Evolutionary conservation across 2,329 filamentous ascomycete species (phyloP), one percentile per base, ranked within the genome.

Genomic region (Apiospora aurea): DNA sequence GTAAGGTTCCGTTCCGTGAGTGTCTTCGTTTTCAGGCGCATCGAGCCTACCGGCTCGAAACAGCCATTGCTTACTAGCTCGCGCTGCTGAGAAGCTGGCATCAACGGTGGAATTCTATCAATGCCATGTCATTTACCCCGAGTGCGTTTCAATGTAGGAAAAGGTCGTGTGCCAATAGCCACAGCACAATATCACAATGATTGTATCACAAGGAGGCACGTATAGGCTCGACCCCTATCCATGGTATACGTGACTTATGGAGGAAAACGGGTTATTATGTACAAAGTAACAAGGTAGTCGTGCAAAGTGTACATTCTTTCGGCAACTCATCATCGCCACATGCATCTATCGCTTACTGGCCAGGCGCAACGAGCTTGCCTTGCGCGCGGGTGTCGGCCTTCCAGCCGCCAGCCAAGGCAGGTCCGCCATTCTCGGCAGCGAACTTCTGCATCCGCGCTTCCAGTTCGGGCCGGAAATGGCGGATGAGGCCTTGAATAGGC

Each of bases 401-500:
- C 96, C 95, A 98, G 72, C 96, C 96, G 81, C 96, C 96, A 75
- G 94, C 95, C 80, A 95, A 87, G 64, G 94, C 88, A 79, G 90
- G 83, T 47, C 94, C 94, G 74, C 94, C 94, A 74, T 90, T 84
- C 85, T 93, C 88, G 80, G 91, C 83, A 26, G 93, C 89, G 81
- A 93, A 96, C 78, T 94, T 90, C 82, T 91, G 89, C 88, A 99
- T 97, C 78, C 96, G 91, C 70, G 92, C 93, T 89, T 98, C 95
- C 69, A 99, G 88, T 86, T 99, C 95, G 64, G 96, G 96, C 79
- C 96, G 91, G 89, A 99, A 99, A 86, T 99, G 96, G 80, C 96
- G 93, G 84, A 99, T 99, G 73, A 99, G 90, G 83, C 96, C 96
- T 86, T 99, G 96, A 76, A 99, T 93, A 75, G 96, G 96, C 96